A percentile compares a stretch with the other conserved stretches of the same genome.
Evolutionary conservation across 2,329 filamentous ascomycete species (phyloP).

Genomic region (Botrytis tulipae): DNA sequence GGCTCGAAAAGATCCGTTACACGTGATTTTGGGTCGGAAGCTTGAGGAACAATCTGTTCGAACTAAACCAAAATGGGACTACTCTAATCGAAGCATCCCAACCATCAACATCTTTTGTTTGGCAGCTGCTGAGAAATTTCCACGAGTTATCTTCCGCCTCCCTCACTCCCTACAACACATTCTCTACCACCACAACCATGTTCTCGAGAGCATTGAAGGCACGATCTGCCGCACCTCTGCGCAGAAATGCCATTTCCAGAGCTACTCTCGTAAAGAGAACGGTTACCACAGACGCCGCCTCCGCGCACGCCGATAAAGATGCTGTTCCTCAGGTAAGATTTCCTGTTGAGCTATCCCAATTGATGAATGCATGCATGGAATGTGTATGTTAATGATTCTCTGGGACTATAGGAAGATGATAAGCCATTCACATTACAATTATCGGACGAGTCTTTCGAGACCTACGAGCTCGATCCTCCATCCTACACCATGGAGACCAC

Average conservation of each 20-base stretch:
- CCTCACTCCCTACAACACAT: conserved; percentile 21
- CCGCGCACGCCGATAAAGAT: conserved; percentile 80
- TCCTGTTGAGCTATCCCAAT: conserved; percentile 14
- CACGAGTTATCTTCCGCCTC: conserved; percentile 15
- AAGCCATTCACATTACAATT: conserved; percentile 89
- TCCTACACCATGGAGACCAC: conserved; percentile 89
- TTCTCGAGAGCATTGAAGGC: conserved; percentile 69
- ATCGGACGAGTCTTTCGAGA: conserved; percentile 99
- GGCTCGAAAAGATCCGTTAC: not conserved
- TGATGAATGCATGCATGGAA: conserved; percentile 2
- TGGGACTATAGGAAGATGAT: conserved; percentile 71
- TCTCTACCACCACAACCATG: conserved; percentile 49
- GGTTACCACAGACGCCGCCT: conserved; percentile 95
- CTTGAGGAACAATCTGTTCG: conserved; percentile 15
- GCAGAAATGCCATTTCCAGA: conserved; percentile 37
- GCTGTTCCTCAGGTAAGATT: conserved; percentile 62
- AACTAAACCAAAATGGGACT: conserved; percentile 14
- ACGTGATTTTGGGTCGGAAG: conserved; percentile 16
- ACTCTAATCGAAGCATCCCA: conserved; percentile 21
- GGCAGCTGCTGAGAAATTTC: conserved; percentile 20
- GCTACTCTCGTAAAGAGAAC: conserved; percentile 53
- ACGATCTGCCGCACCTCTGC: conserved; percentile 56
- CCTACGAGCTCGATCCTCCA: conserved; percentile 96
- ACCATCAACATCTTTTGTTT: conserved; percentile 22
- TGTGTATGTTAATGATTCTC: not conserved